A percentile compares a stretch with the other conserved stretches of the same genome.
phyloP scores from a whole-genome alignment of 208 protist species.

The Acanthamoeba rhysodes region DNA sequence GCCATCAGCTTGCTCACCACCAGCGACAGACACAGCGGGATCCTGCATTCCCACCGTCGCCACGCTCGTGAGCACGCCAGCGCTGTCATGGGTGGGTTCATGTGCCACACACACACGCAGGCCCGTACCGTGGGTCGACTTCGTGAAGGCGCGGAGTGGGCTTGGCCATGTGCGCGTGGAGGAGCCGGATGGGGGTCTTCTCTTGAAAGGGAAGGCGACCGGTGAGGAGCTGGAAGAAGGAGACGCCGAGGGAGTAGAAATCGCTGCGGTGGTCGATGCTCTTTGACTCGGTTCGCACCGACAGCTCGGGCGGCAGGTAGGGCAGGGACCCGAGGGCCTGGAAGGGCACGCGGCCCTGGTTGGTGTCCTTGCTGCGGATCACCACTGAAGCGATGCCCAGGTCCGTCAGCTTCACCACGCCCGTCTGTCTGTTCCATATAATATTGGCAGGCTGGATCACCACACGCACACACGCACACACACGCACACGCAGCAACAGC shows the following conservation, averaged over 20 bases:
- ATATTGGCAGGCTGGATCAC: slow-evolving; percentile 17
- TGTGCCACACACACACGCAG: neutral
- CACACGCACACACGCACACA: neutral
- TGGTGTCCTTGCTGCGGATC: slow-evolving; percentile 30
- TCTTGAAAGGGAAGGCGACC: slow-evolving; percentile 52
- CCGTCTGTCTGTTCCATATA: slow-evolving; percentile 53
- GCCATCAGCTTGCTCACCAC: slow-evolving; percentile 57
- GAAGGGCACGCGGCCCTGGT: neutral
- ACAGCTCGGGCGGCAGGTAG: slow-evolving; percentile 67
- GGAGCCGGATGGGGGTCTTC: slow-evolving; percentile 21
- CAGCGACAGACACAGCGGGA: slow-evolving; percentile 35
- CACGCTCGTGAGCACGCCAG: neutral
- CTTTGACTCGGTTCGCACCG: neutral
- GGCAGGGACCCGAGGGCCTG: slow-evolving; percentile 46
- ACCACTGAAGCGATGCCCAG: slow-evolving; percentile 36
- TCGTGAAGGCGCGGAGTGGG: slow-evolving; percentile 39
- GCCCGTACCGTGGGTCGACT: neutral
- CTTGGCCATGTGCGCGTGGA: slow-evolving; percentile 75
- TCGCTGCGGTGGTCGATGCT: slow-evolving; percentile 66
- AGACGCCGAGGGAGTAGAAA: slow-evolving; percentile 69
- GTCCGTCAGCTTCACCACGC: slow-evolving; percentile 52
- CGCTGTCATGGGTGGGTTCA: neutral
- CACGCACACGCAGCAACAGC: neutral
- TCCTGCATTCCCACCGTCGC: neutral
- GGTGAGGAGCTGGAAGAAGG: slow-evolving; percentile 62